A percentile compares a stretch with the other conserved stretches of the same genome.
These are phyloP conservation scores for Avena eriantha DNA, from an alignment of 176 grass and related monocot species.

Conservation along the genomic window DNA sequence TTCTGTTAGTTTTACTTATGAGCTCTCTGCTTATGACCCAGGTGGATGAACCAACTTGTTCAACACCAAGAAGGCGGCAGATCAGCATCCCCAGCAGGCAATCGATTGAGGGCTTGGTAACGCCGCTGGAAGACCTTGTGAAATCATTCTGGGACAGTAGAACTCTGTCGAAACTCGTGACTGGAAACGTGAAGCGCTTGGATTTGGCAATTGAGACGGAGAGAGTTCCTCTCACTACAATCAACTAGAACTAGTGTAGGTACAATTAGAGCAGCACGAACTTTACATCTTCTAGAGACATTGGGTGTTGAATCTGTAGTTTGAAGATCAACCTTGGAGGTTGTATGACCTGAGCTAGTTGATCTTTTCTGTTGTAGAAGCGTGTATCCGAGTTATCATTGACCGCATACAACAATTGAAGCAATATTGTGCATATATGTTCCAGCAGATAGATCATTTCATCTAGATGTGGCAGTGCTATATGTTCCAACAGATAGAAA, in stretches of 20 bases:
- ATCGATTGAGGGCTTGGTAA: slow-evolving; percentile 62
- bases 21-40: slow-evolving; percentile 25
- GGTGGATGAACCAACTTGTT: slow-evolving; percentile 78
- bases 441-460: neutral
- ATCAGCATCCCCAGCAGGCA: slow-evolving; percentile 58
- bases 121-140: slow-evolving; percentile 66
- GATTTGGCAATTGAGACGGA: slow-evolving; percentile 41
- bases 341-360: slow-evolving; percentile 13
- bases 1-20: neutral
- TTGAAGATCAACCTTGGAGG: slow-evolving; percentile 32
- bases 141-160: slow-evolving; percentile 65
- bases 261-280: slow-evolving; percentile 12
- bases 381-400: neutral
- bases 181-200: slow-evolving; percentile 56
- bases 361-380: slow-evolving; percentile 9
- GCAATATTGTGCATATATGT: neutral
- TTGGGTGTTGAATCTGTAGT: neutral
- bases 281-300: slow-evolving; percentile 24
- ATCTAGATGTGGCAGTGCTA: too few relatives aligned
- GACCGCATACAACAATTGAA: neutral
- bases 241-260: slow-evolving; percentile 50
- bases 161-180: slow-evolving; percentile 41
- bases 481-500: too few relatives aligned
- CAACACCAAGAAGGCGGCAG: slow-evolving; percentile 52
- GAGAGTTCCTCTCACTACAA: slow-evolving; percentile 66